phyloP scores from a whole-genome alignment of 768 basidiomycete species.

The Naganishia randhawae region DNA sequence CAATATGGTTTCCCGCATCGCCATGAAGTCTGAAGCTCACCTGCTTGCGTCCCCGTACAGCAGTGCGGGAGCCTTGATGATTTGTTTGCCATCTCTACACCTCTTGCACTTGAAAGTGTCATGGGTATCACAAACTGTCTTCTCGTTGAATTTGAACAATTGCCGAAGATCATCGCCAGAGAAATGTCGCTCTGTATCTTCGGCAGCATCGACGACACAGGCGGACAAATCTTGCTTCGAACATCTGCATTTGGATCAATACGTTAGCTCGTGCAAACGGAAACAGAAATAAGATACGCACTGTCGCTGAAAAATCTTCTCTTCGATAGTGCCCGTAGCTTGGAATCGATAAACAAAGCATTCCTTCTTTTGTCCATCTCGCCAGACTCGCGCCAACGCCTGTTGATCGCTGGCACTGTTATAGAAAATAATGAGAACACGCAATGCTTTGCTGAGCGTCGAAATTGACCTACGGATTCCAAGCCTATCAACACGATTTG shows the following conservation, averaged over 20 bases:
- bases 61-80: conserved; percentile 74
- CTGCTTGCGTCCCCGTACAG: conserved; percentile 96
- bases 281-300: conserved; percentile 51
- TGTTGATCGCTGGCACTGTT: conserved; percentile 91
- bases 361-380: conserved; percentile 99
- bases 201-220: conserved; percentile 96
- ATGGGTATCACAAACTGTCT: conserved; percentile 86
- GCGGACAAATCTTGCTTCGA: conserved; percentile 94
- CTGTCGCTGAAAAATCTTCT: conserved; percentile 98
- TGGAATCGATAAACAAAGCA: conserved; percentile 99
- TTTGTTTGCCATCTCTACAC: conserved; percentile 79
- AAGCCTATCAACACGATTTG: conserved; percentile 27
- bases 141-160: conserved; percentile 83
- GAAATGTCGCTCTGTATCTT: conserved; percentile 92
- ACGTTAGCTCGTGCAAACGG: not conserved
- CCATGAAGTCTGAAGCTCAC: conserved; percentile 57
- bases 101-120: conserved; percentile 80
- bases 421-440: not conserved
- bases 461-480: conserved; percentile 28
- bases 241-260: conserved; percentile 35
- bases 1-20: conserved; percentile 10
- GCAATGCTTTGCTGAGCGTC: not conserved
- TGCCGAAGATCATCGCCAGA: conserved; percentile 81
- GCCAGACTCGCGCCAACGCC: conserved; percentile 96
- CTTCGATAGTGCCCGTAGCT: conserved; percentile 93